Evolutionary conservation across 352 stramenopile species (phyloP).

Genomic region (Phytopythium chamaehyphon): DNA sequence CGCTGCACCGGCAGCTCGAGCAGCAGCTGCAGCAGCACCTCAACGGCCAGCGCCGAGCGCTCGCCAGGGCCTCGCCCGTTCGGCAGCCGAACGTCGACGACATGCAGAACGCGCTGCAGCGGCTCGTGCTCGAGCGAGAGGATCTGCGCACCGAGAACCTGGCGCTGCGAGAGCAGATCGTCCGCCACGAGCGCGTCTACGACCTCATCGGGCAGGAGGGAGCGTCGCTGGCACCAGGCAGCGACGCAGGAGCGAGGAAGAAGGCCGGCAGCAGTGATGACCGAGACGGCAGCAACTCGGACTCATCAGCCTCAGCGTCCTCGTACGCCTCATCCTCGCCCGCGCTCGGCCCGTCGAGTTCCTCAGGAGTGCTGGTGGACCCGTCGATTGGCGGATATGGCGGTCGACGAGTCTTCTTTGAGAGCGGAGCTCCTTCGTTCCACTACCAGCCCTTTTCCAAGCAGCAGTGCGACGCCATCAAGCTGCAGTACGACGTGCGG

Average conservation of each 20-base stretch:
- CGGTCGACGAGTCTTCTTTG: slow-evolving; percentile 23
- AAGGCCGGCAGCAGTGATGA: neutral
- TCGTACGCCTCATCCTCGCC: slow-evolving; percentile 15
- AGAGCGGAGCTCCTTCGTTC: slow-evolving; percentile 24
- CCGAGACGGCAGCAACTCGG: slow-evolving; percentile 18
- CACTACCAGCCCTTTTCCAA: slow-evolving; percentile 31
- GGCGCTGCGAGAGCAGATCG: slow-evolving; percentile 22
- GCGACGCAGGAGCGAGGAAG: neutral
- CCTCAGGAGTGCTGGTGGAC: slow-evolving; percentile 10
- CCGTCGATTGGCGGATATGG: slow-evolving; percentile 7
- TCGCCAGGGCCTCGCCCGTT: slow-evolving; percentile 13
- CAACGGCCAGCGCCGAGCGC: slow-evolving; percentile 23
- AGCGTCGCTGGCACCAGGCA: neutral
- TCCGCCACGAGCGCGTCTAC: slow-evolving; percentile 18
- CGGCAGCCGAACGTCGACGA: slow-evolving; percentile 1
- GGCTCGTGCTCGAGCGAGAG: slow-evolving; percentile 33
- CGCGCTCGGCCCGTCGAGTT: slow-evolving; percentile 5
- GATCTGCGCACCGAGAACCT: slow-evolving; percentile 35
- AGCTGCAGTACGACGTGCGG: slow-evolving; percentile 23
- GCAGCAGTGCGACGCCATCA: slow-evolving; percentile 20
- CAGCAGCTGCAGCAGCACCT: slow-evolving; percentile 30
- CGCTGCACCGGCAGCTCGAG: slow-evolving; percentile 31
- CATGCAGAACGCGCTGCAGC: slow-evolving; percentile 12
- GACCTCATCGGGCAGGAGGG: slow-evolving; percentile 8
- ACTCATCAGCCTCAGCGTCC: slow-evolving; percentile 11